Base-by-base conservation (phyloP, 352 stramenopile genomes). In the Phytophthora citricola region DNA sequence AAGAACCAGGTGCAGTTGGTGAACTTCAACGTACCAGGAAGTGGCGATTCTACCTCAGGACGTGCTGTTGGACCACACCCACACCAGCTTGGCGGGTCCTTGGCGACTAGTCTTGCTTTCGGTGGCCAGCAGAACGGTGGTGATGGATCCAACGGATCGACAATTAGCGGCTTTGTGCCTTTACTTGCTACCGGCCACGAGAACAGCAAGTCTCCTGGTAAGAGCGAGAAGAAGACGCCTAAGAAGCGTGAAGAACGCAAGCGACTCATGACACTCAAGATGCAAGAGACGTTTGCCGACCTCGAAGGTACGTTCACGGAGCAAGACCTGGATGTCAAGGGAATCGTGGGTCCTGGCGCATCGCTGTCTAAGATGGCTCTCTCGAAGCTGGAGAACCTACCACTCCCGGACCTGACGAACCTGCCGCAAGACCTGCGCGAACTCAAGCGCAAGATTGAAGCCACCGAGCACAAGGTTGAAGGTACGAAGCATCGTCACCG, bases 401-500 rank as follows among this genome's bases (percentile, higher is more conserved):
- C 86, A 9, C 59, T 94, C 32, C 86, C 86, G 7, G 86, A 94
- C 40, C 63, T 92, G 50, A 87, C 71, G 9, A 92, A 92, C 58
- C 65, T 94, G 26, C 86, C 86, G 2, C 83, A 92, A 63, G 86
- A 94, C 43, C 66, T 94, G 20, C 88, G 88, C 49, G 86, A 94
- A 31, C 77, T 94, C 15, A 94, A 94, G 62, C 82, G 83, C 51
- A 94, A 94, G 59, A 94, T 94, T 65, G 86, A 94, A 65, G 82
- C 82, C 24, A 94, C 86, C 0, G 86, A 94, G 63, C 78, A 89
- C 73, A 92, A 92, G 66, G 86, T 94, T 20, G 86, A 94, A 75
- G 86, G 86, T 9, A 94, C 86, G n/a, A 94, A 94, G 66, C 86
- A 94, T 54, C 86, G 86, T 57, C 86, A 94, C 63, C 86, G 86